These are phyloP conservation scores for Hypoxylon sp. DNA, from an alignment of 2,329 filamentous ascomycete genomes.

Conservation along the genomic window DNA sequence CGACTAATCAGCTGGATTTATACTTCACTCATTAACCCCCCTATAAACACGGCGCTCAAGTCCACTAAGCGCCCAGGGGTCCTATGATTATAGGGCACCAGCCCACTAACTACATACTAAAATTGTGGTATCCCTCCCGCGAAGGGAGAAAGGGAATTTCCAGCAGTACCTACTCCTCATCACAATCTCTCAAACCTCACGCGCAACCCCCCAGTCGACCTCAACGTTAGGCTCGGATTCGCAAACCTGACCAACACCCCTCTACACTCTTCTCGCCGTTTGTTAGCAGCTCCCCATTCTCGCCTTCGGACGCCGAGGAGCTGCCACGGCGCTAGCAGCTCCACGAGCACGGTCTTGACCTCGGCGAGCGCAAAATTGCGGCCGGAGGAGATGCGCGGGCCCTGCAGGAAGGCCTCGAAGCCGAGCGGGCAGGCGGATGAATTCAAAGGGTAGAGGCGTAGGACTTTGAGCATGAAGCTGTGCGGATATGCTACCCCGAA, in stretches of 20 bases:
- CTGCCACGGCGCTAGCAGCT: conserved; percentile 40
- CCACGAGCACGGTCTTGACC: conserved; percentile 46
- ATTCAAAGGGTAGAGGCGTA: conserved; percentile 52
- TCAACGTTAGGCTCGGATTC: conserved; percentile 43
- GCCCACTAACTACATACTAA: too few relatives aligned
- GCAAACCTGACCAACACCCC: conserved; percentile 40
- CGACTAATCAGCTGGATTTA: too few relatives aligned
- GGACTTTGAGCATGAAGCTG: conserved; percentile 52
- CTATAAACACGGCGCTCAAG: too few relatives aligned
- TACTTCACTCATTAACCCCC: too few relatives aligned
- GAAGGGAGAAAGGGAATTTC: too few relatives aligned
- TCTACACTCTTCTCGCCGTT: conserved; percentile 40
- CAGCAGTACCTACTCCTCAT: neutral
- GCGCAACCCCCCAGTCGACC: conserved; percentile 38
- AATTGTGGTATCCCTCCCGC: too few relatives aligned
- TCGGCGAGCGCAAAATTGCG: conserved; percentile 42
- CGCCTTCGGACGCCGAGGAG: conserved; percentile 41
- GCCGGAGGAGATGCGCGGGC: conserved; percentile 47
- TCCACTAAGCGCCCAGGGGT: too few relatives aligned
- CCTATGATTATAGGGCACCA: too few relatives aligned
- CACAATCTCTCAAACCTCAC: conserved; percentile 41
- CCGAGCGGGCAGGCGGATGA: conserved; percentile 49
- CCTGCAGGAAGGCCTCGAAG: conserved; percentile 46
- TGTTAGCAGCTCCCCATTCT: conserved; percentile 27
- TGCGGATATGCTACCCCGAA: conserved; percentile 51